Evolutionary conservation across 1,139 yeast species (phyloP), one percentile per base, ranked within the genome.

Genomic region (Yamadazyma epiphylla): DNA sequence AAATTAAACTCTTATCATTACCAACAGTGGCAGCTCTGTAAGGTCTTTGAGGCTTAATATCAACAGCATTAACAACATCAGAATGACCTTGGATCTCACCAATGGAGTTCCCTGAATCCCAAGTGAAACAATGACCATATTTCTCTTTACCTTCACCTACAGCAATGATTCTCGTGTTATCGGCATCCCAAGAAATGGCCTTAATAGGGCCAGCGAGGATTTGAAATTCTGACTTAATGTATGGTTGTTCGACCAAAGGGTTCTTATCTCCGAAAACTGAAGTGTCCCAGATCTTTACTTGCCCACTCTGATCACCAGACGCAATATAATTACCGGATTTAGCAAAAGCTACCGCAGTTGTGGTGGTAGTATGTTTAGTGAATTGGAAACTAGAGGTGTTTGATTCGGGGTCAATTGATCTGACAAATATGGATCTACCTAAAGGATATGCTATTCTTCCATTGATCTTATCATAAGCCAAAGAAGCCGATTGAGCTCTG

Each of bases 41-140:
- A 3, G 98, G 98, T 53, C 98, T 74, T 36, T 74, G 78, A n/a
- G 89, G 86, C 49, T 83, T 82, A 43, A 91, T 81, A 32, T 84
- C 79, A 9, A 87, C 95, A 0, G 94, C 86, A 50, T 84, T 87
- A 51, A 89, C 77, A 24, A 77, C 74, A 24, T 84, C 79, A n/a
- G 94, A 74, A 53, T 91, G 98, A 19, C 98, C 99, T 34, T 88
- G 80, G 45, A 94, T 82, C 53, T 91, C 97, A 32, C 98, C 99
- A 27, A 91, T 80, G 8, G 96, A 77, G 57, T 91, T 91, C 35
- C 98, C 98, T 1, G 95, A 74, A 53, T 91, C 99, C 74, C 85
- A 84, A 5, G 95, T 77, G 51, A 91, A 87, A 39, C 95, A 89
- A 46, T 85, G 96, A 3, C 97, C 98, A 50, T 77, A 88, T 42